Evolutionary conservation across 768 basidiomycete species (phyloP), one percentile per base, ranked within the genome.

Genomic region (Trametes sanguinea): DNA sequence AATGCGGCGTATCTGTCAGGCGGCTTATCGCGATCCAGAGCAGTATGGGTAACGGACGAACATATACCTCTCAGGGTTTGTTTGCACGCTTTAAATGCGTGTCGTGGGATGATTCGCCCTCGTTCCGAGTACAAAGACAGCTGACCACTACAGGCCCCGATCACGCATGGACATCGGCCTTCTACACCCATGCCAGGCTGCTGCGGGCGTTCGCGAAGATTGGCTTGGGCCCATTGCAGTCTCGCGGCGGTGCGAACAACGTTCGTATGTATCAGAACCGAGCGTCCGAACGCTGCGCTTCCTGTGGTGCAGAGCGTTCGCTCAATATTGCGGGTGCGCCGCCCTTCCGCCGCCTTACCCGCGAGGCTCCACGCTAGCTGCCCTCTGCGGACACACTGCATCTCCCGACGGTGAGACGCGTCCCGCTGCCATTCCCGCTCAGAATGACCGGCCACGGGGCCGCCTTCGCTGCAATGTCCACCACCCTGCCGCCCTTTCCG

Each of bases 131-230:
- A 54, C 30, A 9, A 42, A 33, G 57, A 37, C 62, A 58, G 58
- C 57, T 59, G 52, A 57, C 62, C 53, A 6, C 9, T 59, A 63
- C 42, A 63, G 57, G 35, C 62, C 48, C 62, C 62, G 62, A 63
- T 58, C 62, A 44, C 54, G 48, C 40, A 44, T 58, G 51, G 51
- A 37, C 33, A 37, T 35, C 47, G 33, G 35, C 42, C 45, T 63
- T 55, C 53, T 30, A n/a, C 35, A 29, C 16, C 48, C 47, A 27
- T 16, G 27, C 46, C 29, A 33, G 47, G 14, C 13, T 35, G 35
- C n/a, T 40, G 42, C 40, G 22, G 33, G 14, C 62, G 45, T 48
- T 37, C 48, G 48, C 43, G 54, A 40, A 37, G 48, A 54, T 45
- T 52, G 43, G 57, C 50, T 51, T 37, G 51, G 57, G 50, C 14